A percentile compares a stretch with the other conserved stretches of the same genome.
These are phyloP conservation scores for Phoma sp. DNA, from an alignment of 2,329 filamentous ascomycete genomes.

Conservation along the genomic window DNA sequence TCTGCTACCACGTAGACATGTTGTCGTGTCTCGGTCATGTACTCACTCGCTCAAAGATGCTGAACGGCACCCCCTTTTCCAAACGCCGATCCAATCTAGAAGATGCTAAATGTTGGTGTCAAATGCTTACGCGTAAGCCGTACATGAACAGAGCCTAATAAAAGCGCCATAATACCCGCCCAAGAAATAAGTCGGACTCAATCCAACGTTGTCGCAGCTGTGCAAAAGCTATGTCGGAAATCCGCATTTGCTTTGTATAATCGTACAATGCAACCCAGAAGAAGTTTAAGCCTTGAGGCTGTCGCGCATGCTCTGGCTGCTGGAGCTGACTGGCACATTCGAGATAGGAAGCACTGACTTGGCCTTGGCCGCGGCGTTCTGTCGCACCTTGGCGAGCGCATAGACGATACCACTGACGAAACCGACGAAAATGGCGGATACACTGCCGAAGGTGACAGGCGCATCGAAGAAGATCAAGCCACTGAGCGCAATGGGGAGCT, in stretches of 20 bases:
- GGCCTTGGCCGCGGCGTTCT: constrained; percentile 72
- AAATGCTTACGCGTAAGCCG: constrained; percentile 7
- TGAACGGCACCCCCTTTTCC: neutral
- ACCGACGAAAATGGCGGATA: constrained; percentile 88
- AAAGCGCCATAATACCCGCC: neutral
- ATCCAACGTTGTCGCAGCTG: constrained; percentile 23
- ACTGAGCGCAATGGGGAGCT: constrained; percentile 91
- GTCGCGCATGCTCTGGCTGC: constrained; percentile 88
- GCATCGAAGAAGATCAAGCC: constrained; percentile 96
- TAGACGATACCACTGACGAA: constrained; percentile 95
- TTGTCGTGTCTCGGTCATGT: constrained; percentile 4
- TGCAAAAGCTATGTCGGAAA: constrained; percentile 19
- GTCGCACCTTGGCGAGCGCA: constrained; percentile 82
- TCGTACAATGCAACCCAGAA: constrained; percentile 4
- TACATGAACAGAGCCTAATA: constrained; percentile 4
- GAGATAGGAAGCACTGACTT: constrained; percentile 71
- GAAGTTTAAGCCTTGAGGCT: constrained; percentile 67
- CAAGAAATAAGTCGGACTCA: constrained; percentile 24
- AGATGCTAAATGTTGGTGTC: constrained; percentile 9
- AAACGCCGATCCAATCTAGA: constrained; percentile 14
- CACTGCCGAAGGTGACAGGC: constrained; percentile 88
- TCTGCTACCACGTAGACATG: constrained; percentile 2
- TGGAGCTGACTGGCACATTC: constrained; percentile 81
- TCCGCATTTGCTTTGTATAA: constrained; percentile 21
- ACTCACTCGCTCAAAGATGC: constrained; percentile 3